These are phyloP conservation scores for Rutstroemia sydowiana DNA, from an alignment of 2,329 filamentous ascomycete genomes.

Conservation along the genomic window DNA sequence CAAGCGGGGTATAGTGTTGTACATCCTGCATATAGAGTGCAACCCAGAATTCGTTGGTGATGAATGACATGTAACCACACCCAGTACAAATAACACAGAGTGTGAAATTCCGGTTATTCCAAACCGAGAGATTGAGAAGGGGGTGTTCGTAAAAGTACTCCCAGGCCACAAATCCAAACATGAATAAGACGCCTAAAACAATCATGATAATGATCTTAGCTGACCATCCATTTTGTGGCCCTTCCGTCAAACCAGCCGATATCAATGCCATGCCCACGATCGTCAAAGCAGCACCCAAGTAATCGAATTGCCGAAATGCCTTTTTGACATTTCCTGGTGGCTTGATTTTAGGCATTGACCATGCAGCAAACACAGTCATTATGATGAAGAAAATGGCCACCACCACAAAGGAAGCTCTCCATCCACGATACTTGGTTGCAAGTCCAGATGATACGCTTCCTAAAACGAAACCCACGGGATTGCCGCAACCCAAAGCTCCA, in stretches of 20 bases:
- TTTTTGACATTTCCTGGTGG: constrained; percentile 21
- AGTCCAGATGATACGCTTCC: constrained; percentile 54
- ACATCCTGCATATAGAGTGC: constrained; percentile 58
- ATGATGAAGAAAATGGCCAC: constrained; percentile 56
- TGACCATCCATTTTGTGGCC: too few relatives aligned
- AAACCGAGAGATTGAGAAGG: constrained; percentile 48
- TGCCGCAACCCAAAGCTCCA: constrained; percentile 47
- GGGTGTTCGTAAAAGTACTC: constrained; percentile 45
- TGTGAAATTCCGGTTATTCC: constrained; percentile 57
- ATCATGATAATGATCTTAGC: constrained; percentile 57
- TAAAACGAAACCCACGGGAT: constrained; percentile 35
- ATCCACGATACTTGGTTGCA: constrained; percentile 52
- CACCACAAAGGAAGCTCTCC: constrained; percentile 56
- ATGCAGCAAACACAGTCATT: constrained; percentile 49
- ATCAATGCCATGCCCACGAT: constrained; percentile 18
- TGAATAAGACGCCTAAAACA: constrained; percentile 48
- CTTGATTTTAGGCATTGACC: constrained; percentile 54
- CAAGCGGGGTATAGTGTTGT: constrained; percentile 43
- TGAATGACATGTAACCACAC: constrained; percentile 57
- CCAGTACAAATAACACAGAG: constrained; percentile 42
- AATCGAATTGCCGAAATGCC: constrained; percentile 20
- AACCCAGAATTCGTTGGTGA: constrained; percentile 53
- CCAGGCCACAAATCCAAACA: constrained; percentile 54
- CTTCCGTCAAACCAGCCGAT: constrained; percentile 22
- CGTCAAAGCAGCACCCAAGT: constrained; percentile 20